Base-by-base conservation (phyloP, 2,329 filamentous ascomycete genomes). In the Colletotrichum sp. region DNA sequence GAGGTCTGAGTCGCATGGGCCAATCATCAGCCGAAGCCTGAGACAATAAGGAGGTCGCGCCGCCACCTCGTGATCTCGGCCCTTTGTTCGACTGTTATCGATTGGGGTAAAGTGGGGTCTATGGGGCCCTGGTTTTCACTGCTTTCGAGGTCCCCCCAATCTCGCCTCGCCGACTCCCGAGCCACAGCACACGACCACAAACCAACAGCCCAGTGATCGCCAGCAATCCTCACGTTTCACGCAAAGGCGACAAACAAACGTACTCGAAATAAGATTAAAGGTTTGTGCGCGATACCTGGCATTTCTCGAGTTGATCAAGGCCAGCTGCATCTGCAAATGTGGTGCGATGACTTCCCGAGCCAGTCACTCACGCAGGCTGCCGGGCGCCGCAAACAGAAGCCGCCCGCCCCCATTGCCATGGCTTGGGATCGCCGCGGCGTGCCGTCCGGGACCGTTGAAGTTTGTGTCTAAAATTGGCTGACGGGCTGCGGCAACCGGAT, bases 21-120 rank as follows among this genome's bases (percentile, higher is more conserved):
- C 66, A 69, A 69, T 70, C 24, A n/a, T 18, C 59, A 33, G 61
- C 21, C 27, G 43, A 13, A 70, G 18, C 13, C 31, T 16, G 59
- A 31, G n/a, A 16, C 18, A 29, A 38, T 5, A 11, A 54, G 59
- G 24, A 58, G n/a, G 21, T 51, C 43, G 11, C 13, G n/a, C 59
- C 43, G 67, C 24, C 67, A 65, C 47, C 59, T 70, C 67, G 59
- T 70, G 67, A 57, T 57, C 59, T 65, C 16, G 27, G n/a, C 13
- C 6, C 18, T 8, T 13, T 12, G 43, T 51, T 51, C n/a, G 1
- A 1, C 0, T 51, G 43, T 51, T 65, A 58, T 70, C 67, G 59
- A 65, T 65, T 65, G 59, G 59, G 47, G 67, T 65, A 70, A 55
- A 65, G 67, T 70, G 67, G 66, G 18, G 43, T 16, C 24, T 15